Base-by-base conservation (phyloP, 805 yeast genomes). In the Barnettozyma sp. region DNA sequence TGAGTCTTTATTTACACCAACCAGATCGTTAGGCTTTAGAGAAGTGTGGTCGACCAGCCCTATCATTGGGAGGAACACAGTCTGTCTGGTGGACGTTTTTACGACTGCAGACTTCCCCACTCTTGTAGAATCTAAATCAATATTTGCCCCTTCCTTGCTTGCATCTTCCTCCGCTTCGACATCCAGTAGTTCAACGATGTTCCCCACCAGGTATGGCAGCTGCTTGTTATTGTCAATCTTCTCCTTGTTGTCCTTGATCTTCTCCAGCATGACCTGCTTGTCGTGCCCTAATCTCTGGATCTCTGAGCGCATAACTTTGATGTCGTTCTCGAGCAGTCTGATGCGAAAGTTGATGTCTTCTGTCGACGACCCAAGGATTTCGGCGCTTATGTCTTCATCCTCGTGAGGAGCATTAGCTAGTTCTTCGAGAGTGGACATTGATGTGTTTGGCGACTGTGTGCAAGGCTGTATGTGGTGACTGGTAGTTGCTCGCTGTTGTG, bases 31-130 rank as follows among this genome's bases (percentile, higher is more conserved):
- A n/a, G 99, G 99, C 60, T 84, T 90, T 49, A 92, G 71, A n/a
- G 71, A 73, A 30, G 76, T 79, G 2, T 96, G 88, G 50, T 88
- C 97, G 15, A 92, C 99, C 35, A 92, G 66, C 15, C 99, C 99
- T 40, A 92, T 83, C 62, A 92, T 73, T 23, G 99, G 99, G 56
- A 92, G 66, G 52, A 92, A 92, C 22, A 92, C 94, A 3, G 99
- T 92, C 57, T 92, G 99, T 55, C 99, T 78, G 8, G 98, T 92
- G 1, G 96, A 85, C 0, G 99, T 92, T 62, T 92, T 92, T 44
- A 92, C 84, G 24, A 92, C 98, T 1, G 99, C 99, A n/a, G 95
- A 86, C 62, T 90, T 87, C 6, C 98, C 97, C 29, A 76, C 75
- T 44, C 95, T 78, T 10, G 94, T 73, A 31, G 96, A 83, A 55